Percentiles rank a stretch among this genome's conserved stretches.
phyloP scores from a whole-genome alignment of 257 asterid species.

The Lycium barbarum region DNA sequence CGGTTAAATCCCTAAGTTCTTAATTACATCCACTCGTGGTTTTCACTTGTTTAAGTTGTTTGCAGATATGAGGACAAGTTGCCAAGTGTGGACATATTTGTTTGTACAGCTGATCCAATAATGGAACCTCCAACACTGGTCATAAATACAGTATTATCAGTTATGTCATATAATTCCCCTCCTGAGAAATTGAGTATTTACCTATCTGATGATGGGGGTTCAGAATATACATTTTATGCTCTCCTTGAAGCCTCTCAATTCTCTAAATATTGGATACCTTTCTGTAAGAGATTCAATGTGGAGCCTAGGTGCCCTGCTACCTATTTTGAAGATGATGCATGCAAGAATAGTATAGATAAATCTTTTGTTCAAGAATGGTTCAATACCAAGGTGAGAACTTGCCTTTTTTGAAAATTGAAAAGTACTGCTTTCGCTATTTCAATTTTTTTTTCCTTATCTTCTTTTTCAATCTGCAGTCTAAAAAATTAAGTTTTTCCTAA shows the following conservation, averaged over 20 bases:
- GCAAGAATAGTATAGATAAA: too few relatives aligned
- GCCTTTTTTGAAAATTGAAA: background rate
- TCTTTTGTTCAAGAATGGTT: constrained; percentile 42
- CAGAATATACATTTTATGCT: constrained; percentile 59
- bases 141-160: constrained; percentile 53
- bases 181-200: constrained; percentile 54
- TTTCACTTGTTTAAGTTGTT: background rate
- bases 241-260: constrained; percentile 56
- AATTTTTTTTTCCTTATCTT: too few relatives aligned
- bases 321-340: constrained; percentile 39
- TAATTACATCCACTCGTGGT: background rate
- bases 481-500: too few relatives aligned
- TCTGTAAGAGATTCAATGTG: constrained; percentile 56
- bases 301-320: constrained; percentile 57
- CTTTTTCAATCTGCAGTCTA: too few relatives aligned
- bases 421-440: too few relatives aligned
- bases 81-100: constrained; percentile 54
- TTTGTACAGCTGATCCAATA: constrained; percentile 64
- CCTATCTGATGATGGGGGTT: constrained; percentile 69
- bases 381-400: constrained; percentile 46
- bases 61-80: constrained; percentile 51
- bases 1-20: too few relatives aligned
- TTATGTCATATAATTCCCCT: constrained; percentile 56
- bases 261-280: constrained; percentile 58
- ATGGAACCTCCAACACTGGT: constrained; percentile 63